Evolutionary conservation across 345 rosid genomes (phyloP).

Genomic region (Clausena lansium): DNA sequence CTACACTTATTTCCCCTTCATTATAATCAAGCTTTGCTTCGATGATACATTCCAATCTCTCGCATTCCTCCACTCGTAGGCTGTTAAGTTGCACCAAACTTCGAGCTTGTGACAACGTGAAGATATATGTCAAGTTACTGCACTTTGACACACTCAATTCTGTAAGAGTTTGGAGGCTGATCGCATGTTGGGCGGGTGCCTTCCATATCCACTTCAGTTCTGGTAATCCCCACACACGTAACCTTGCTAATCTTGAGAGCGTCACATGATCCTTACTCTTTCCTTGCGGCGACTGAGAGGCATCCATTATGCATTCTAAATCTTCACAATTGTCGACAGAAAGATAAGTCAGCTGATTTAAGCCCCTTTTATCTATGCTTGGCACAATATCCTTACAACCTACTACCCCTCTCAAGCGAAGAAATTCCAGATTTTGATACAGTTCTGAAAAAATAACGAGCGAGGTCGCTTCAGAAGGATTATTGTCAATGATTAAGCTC

Average conservation of each 20-base stretch:
- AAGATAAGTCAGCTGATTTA: constrained; percentile 3
- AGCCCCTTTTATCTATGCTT: neutral
- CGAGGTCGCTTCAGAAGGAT: neutral
- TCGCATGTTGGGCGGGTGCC: neutral
- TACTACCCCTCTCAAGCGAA: neutral
- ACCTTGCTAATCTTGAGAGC: neutral
- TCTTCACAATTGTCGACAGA: neutral
- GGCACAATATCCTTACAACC: neutral
- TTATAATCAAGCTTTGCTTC: too few relatives aligned
- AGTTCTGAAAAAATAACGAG: neutral
- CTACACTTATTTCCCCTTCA: too few relatives aligned
- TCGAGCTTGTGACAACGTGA: too few relatives aligned
- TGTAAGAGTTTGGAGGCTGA: too few relatives aligned
- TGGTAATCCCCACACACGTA: rapidly evolving
- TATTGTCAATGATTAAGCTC: too few relatives aligned
- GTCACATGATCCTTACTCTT: neutral
- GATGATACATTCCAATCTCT: too few relatives aligned
- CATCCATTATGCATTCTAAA: constrained; percentile 1
- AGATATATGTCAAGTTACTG: too few relatives aligned
- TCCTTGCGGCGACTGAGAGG: neutral
- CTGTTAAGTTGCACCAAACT: too few relatives aligned
- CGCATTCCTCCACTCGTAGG: too few relatives aligned
- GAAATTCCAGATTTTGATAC: neutral
- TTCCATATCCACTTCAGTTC: neutral
- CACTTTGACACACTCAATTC: too few relatives aligned